Evolutionary conservation across 768 basidiomycete species (phyloP).

Genomic region (Tephrocybe sp.): DNA sequence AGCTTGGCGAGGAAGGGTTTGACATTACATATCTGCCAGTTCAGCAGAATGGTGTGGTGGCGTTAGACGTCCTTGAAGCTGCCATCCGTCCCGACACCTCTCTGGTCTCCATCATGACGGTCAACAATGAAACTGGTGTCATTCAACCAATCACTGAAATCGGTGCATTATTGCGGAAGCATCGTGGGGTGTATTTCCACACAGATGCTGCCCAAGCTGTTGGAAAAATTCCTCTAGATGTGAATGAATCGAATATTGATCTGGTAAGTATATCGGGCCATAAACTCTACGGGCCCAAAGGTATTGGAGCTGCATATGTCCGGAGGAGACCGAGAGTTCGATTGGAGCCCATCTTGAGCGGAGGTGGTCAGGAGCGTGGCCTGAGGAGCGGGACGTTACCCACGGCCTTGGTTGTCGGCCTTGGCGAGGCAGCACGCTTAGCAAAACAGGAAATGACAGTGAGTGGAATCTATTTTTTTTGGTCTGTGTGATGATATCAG

Average conservation of each 20-base stretch:
- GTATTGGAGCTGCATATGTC: slow-evolving; percentile 92
- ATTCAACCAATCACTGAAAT: slow-evolving; percentile 98
- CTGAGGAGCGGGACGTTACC: slow-evolving; percentile 93
- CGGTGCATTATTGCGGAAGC: slow-evolving; percentile 78
- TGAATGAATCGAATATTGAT: slow-evolving; percentile 94
- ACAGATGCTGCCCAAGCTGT: slow-evolving; percentile 97
- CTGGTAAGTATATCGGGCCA: slow-evolving; percentile 95
- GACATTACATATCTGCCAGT: slow-evolving; percentile 98
- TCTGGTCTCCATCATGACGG: slow-evolving; percentile 96
- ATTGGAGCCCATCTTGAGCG: slow-evolving; percentile 90
- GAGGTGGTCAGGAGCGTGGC: slow-evolving; percentile 97
- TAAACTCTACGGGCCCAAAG: slow-evolving; percentile 98
- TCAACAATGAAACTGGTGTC: slow-evolving; percentile 99
- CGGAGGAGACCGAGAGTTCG: slow-evolving; percentile 89
- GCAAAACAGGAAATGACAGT: slow-evolving; percentile 92
- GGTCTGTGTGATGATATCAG: slow-evolving; percentile 42
- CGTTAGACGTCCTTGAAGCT: slow-evolving; percentile 73
- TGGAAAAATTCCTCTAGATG: slow-evolving; percentile 89
- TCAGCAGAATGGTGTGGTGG: slow-evolving; percentile 77
- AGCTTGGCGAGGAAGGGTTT: slow-evolving; percentile 94
- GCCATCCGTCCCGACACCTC: slow-evolving; percentile 92
- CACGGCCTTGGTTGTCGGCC: slow-evolving; percentile 81
- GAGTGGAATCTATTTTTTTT: slow-evolving; percentile 37
- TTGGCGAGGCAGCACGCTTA: slow-evolving; percentile 93
- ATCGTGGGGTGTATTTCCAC: slow-evolving; percentile 92